A percentile compares a stretch with the other conserved stretches of the same genome.
phyloP scores from a whole-genome alignment of 139 green algal species.

The Chlamydomonas sp. region DNA sequence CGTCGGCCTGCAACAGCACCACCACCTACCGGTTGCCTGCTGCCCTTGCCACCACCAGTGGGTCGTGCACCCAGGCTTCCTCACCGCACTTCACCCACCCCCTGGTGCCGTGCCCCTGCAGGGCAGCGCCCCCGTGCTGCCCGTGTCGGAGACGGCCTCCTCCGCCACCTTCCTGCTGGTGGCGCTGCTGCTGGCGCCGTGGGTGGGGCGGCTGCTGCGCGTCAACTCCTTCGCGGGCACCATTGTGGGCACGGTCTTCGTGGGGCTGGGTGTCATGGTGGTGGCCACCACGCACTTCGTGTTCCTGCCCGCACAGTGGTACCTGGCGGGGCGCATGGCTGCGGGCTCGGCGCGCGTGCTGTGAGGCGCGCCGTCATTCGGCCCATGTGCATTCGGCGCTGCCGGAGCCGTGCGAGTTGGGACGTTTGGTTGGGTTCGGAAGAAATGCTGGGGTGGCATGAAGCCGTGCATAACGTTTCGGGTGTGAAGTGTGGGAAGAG shows the following conservation, averaged over 20 bases:
- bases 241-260: slow-evolving; percentile 40
- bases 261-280: slow-evolving; percentile 32
- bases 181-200: slow-evolving; percentile 35
- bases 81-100: neutral
- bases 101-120: neutral
- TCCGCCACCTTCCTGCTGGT: slow-evolving; percentile 18
- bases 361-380: no score
- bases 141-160: slow-evolving; percentile 8
- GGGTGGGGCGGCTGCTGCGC: slow-evolving; percentile 19
- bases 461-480: no score
- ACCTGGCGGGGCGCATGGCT: slow-evolving; percentile 10
- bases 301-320: slow-evolving; percentile 39
- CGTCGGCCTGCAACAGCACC: no score
- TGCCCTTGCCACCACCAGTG: no score
- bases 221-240: slow-evolving; percentile 38
- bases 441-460: no score
- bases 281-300: slow-evolving; percentile 34
- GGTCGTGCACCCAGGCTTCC: no score
- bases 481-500: no score
- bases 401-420: no score
- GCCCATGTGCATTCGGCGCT: no score
- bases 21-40: no score
- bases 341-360: neutral
- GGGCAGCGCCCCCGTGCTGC: neutral
- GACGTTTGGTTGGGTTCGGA: no score